A percentile compares a stretch with the other conserved stretches of the same genome.
Evolutionary conservation across 2,329 filamentous ascomycete genomes (phyloP).

Genomic region (Emergomyces pasteurianus): DNA sequence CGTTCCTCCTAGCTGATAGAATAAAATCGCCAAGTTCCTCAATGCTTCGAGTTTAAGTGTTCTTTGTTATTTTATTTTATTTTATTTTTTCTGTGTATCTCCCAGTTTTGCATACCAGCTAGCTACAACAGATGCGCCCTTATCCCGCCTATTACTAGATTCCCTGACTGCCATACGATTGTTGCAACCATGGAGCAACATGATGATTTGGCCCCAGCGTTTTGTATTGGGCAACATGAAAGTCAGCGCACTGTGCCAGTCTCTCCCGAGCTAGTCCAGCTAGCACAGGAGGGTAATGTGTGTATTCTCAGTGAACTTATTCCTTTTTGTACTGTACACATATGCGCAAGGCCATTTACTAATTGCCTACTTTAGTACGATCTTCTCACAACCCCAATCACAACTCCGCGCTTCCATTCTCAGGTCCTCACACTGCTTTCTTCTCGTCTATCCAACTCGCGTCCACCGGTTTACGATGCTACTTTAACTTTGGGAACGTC

Average conservation of each 20-base stretch:
- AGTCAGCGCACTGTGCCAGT: conserved; percentile 39
- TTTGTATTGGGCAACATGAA: conserved; percentile 53
- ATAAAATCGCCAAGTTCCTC: neutral
- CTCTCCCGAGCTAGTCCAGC: conserved; percentile 38
- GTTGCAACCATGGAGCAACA: conserved; percentile 7
- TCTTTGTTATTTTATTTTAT: neutral
- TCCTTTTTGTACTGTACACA: neutral
- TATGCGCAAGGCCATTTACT: conserved; percentile 3
- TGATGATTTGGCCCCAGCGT: conserved; percentile 30
- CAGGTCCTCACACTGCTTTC: conserved; percentile 44
- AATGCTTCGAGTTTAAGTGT: neutral
- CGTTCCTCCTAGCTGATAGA: conserved; percentile 1
- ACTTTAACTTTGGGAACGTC: conserved; percentile 29
- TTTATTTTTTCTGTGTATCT: neutral
- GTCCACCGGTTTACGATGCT: conserved; percentile 23
- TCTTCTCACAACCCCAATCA: conserved; percentile 51
- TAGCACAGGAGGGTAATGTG: conserved; percentile 47
- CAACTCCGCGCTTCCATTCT: conserved; percentile 48
- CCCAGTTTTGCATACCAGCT: neutral
- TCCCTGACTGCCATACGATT: neutral
- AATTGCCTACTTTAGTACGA: conserved; percentile 42
- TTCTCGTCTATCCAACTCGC: conserved; percentile 36
- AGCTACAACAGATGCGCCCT: neutral
- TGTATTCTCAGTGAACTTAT: conserved; percentile 9
- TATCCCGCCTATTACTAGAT: neutral